phyloP scores from a whole-genome alignment of 331 rosid genomes.

The Saraca asoca region DNA sequence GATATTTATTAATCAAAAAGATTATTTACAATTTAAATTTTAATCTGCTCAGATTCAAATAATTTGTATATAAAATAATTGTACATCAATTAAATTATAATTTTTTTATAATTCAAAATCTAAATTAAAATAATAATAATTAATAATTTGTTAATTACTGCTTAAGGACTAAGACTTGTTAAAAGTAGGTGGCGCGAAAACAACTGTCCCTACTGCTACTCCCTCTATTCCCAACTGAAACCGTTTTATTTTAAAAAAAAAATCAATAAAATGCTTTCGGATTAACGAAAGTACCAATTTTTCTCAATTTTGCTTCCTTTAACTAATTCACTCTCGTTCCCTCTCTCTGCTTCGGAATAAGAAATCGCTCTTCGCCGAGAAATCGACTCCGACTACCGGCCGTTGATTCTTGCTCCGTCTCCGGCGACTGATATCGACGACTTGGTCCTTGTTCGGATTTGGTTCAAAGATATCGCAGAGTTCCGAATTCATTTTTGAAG shows the following conservation, averaged over 20 bases:
- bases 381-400: slow-evolving; percentile 39
- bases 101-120: no score
- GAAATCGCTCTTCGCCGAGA: slow-evolving; percentile 41
- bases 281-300: slow-evolving; percentile 21
- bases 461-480: not conserved
- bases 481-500: slow-evolving; percentile 1
- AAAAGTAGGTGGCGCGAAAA: slow-evolving; percentile 84
- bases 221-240: slow-evolving; percentile 57
- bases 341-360: slow-evolving; percentile 34
- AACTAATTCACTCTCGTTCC: slow-evolving; percentile 32
- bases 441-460: slow-evolving; percentile 4
- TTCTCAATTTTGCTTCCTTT: slow-evolving; percentile 1
- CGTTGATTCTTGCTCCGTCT: not conserved
- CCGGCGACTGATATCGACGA: slow-evolving; percentile 18
- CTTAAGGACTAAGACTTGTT: slow-evolving; percentile 8
- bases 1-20: no score
- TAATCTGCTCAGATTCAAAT: no score
- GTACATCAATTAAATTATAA: no score
- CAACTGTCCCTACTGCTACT: slow-evolving; percentile 41
- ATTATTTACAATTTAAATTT: no score
- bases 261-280: not conserved
- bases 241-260: slow-evolving; percentile 48
- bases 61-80: no score
- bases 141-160: slow-evolving; percentile 2
- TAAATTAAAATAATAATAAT: no score